Percentiles rank a stretch among this genome's conserved stretches.
phyloP scores from a whole-genome alignment of 208 protist genomes.

The Leishmania braziliensis region DNA sequence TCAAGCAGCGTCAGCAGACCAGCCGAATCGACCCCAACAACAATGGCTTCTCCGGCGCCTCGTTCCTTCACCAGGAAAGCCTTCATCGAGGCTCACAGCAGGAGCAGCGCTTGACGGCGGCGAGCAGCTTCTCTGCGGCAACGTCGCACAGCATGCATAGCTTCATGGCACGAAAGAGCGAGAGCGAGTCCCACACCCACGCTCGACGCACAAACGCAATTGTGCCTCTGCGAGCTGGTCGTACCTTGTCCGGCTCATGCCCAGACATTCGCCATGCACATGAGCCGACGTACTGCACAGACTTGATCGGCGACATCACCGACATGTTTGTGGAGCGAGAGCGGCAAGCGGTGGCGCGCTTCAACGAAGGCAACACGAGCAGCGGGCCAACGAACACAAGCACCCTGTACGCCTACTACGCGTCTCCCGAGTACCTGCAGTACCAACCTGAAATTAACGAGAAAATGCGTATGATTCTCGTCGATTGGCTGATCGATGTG shows the following conservation, averaged over 20 bases:
- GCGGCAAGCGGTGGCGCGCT: conserved; percentile 52
- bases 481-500: conserved; percentile 99
- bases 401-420: conserved; percentile 59
- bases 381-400: conserved; percentile 39
- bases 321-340: conserved; percentile 79
- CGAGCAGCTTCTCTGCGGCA: conserved; percentile 18
- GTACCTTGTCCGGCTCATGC: conserved; percentile 36
- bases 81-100: conserved; percentile 27
- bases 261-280: conserved; percentile 52
- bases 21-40: conserved; percentile 35
- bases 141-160: conserved; percentile 24
- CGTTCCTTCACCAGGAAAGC: conserved; percentile 20
- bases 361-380: conserved; percentile 57
- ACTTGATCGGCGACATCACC: conserved; percentile 85
- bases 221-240: conserved; percentile 14
- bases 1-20: conserved; percentile 57
- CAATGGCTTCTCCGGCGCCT: conserved; percentile 20
- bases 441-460: conserved; percentile 95
- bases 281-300: conserved; percentile 73
- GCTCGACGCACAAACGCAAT: conserved; percentile 20
- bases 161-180: conserved; percentile 27
- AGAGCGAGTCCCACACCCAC: conserved; percentile 17
- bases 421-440: conserved; percentile 78
- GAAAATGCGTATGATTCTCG: conserved; percentile 97
- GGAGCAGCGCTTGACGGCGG: conserved; percentile 30